phyloP scores from a whole-genome alignment of 2,329 filamentous ascomycete species.

The Xylaria arbuscula region DNA sequence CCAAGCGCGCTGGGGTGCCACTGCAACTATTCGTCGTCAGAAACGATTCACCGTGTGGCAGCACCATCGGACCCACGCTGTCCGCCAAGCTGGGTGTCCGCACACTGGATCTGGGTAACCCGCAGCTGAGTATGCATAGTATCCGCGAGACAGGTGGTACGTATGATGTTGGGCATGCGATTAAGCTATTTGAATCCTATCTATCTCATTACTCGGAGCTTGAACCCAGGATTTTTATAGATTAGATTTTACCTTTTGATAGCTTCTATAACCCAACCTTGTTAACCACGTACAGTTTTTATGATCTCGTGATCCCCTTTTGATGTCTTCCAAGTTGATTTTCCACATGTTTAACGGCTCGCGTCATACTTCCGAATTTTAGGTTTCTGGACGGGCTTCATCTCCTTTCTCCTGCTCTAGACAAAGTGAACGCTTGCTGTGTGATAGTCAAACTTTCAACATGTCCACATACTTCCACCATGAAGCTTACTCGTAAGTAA shows the following conservation, averaged over 20 bases:
- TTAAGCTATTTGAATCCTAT: conserved; percentile 88
- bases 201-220: conserved; percentile 85
- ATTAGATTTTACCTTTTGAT: conserved; percentile 60
- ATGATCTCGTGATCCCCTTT: not conserved
- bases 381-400: no score
- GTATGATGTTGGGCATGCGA: conserved; percentile 86
- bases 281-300: not conserved
- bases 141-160: conserved; percentile 93
- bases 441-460: not conserved
- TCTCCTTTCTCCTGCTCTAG: not conserved
- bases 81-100: conserved; percentile 86
- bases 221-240: conserved; percentile 84
- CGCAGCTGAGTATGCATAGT: conserved; percentile 96
- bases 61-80: conserved; percentile 97
- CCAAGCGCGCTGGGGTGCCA: conserved; percentile 78
- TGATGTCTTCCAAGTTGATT: not conserved
- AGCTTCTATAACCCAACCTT: not conserved
- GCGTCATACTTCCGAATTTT: no score
- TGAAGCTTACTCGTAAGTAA: no score
- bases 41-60: conserved; percentile 94
- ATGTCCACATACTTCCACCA: not conserved
- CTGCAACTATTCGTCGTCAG: conserved; percentile 95
- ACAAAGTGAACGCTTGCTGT: not conserved
- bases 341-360: not conserved
- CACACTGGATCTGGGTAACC: conserved; percentile 92